A percentile compares a stretch with the other conserved stretches of the same genome.
Evolutionary conservation across 148 eudicot genomes (phyloP).

Genomic region (Chenopodium berlandieri): DNA sequence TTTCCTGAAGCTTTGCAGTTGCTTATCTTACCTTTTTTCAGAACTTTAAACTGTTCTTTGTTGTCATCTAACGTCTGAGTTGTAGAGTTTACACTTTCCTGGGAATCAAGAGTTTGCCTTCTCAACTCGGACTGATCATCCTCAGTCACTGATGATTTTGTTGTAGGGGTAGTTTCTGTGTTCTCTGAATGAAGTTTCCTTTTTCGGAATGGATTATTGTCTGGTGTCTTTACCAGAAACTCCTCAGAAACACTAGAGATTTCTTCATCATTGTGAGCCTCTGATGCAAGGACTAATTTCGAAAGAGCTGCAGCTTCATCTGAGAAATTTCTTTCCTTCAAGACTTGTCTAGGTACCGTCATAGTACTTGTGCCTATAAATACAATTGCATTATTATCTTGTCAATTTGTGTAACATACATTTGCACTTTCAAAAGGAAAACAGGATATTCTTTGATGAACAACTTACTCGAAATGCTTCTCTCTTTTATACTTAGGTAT

Average conservation of each 20-base stretch:
- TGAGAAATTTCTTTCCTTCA: constrained; percentile 37
- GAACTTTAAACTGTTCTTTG: constrained; percentile 17
- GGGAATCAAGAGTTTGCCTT: constrained; percentile 36
- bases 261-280: constrained; percentile 19
- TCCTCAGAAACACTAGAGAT: constrained; percentile 18
- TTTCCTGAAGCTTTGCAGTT: constrained; percentile 23
- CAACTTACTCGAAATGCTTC: constrained; percentile 8
- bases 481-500: constrained; percentile 7
- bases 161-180: constrained; percentile 30
- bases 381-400: not conserved
- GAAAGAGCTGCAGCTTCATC: constrained; percentile 44
- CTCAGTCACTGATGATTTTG: constrained; percentile 40
- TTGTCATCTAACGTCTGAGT: not conserved
- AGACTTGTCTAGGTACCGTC: constrained; percentile 24
- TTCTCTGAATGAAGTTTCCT: constrained; percentile 34
- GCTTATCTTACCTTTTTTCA: constrained; percentile 23
- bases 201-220: constrained; percentile 59
- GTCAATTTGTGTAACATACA: not conserved
- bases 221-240: constrained; percentile 29
- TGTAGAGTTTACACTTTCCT: constrained; percentile 48
- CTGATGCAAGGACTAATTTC: constrained; percentile 34
- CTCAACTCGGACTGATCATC: constrained; percentile 27
- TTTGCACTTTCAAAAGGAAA: too few species aligned
- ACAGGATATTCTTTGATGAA: not conserved
- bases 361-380: constrained; percentile 19